Conservation (phyloP, 2,329 filamentous ascomycete species). For the Cadophora malorum region DNA sequence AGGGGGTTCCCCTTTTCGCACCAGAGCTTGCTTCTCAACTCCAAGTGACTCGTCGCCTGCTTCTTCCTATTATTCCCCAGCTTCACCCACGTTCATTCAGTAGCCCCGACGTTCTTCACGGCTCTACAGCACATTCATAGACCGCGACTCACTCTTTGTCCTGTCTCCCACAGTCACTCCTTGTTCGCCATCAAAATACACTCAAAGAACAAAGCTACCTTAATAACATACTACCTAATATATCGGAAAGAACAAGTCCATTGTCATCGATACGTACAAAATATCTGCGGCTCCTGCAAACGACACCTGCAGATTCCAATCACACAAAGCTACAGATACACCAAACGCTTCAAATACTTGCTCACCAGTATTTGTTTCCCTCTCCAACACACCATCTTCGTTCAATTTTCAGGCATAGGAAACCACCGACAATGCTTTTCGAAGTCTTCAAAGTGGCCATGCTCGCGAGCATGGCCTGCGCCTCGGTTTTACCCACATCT, state of each 20-base stretch:
- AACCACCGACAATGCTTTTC: conserved; percentile 15
- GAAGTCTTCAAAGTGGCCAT: conserved; percentile 17
- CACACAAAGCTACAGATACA: not conserved
- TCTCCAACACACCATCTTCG: not conserved
- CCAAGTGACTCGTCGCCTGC: not conserved
- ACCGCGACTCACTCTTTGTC: conserved; percentile 13
- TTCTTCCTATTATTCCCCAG: conserved; percentile 5
- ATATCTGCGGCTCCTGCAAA: not conserved
- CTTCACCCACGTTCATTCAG: not conserved
- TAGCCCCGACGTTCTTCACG: not conserved
- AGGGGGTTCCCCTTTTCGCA: conserved; percentile 4
- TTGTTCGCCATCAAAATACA: not conserved
- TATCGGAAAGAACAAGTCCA: not conserved
- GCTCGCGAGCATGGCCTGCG: conserved; percentile 19
- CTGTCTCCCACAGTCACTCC: conserved; percentile 12
- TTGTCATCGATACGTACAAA: not conserved
- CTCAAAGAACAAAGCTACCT: not conserved
- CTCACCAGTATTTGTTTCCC: no score
- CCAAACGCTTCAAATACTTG: no score
- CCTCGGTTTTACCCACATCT: conserved; percentile 16
- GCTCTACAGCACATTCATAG: not conserved
- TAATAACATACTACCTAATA: not conserved
- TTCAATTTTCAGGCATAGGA: not conserved
- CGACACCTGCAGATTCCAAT: not conserved
- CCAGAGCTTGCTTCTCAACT: not conserved